Base-by-base conservation (phyloP, 306 rosid genomes). In the Vigna mungo region DNA sequence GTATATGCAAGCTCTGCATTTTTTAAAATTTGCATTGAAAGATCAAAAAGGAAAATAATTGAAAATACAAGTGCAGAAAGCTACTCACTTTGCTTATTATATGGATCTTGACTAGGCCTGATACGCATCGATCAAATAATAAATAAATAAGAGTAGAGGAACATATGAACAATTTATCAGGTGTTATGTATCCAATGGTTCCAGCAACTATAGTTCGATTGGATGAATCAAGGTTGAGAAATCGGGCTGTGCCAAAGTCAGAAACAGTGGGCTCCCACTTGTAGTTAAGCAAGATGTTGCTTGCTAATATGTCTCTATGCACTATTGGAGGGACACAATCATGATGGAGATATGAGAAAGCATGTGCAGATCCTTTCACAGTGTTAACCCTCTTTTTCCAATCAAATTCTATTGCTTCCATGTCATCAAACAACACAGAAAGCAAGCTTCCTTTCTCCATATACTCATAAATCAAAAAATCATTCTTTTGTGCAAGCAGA, bases 101-200 rank as follows among this genome's bases (percentile, higher is more conserved):
- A 49, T 49, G 1, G 2, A 16, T 49, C 5, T 49, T 49, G 0
- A 6, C 16, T 49, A 49, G 21, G 2, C 21, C 7, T 5, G 0
- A 49, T 49, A 9, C 16, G 9, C 23, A 55, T 21, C 20, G 7
- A 30, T 21, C 20, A 12, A 30, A 39, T 10, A 32, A 55, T 21
- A 10, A 65, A 6, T 3, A 0, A 23, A 5, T 10, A 43, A 10
- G 1, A 16, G 23, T 3, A 6, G 1, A 15, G 0, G 17, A 54
- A 18, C 0, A 1, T 5, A 3, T 2, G 34, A 47, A 23, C 13
- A n/a, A 49, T 60, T 15, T 78, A 78, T 64, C 77, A 6, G 77
- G 77, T 15, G 77, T 77, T 48, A 60, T 78, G 27, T 71, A 71
- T 11, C 83, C 78, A 25, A 61, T 61, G 16, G 83, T 79, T 79